These are phyloP conservation scores for Syzygium aqueum DNA, from an alignment of 345 rosid genomes.

Conservation along the genomic window DNA sequence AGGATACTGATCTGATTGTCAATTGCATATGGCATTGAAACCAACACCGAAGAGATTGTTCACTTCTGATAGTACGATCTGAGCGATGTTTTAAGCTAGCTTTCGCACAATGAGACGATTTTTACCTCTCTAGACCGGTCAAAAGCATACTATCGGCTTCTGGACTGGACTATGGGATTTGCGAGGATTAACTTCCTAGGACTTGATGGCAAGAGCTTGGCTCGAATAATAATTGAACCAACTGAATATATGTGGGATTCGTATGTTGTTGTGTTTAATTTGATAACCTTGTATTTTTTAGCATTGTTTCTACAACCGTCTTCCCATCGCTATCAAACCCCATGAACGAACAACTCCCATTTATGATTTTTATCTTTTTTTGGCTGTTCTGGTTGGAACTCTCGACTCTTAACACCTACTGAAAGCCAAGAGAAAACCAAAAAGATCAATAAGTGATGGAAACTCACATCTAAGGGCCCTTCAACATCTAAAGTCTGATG, in stretches of 20 bases:
- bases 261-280: not conserved
- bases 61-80: not conserved
- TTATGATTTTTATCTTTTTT: not conserved
- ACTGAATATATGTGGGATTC: not conserved
- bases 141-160: not conserved
- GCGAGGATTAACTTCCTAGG: not conserved
- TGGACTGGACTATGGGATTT: not conserved
- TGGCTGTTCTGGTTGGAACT: not conserved
- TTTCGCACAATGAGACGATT: not conserved
- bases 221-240: not conserved
- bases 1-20: not conserved
- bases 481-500: not conserved
- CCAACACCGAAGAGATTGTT: not conserved
- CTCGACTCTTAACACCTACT: not conserved
- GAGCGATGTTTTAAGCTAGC: not conserved
- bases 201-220: not conserved
- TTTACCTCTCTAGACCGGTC: not conserved
- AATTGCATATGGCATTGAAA: not conserved
- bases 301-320: not conserved
- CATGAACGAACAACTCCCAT: not conserved
- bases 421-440: not conserved
- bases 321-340: not conserved
- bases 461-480: not conserved
- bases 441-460: not conserved
- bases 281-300: not conserved